Percentiles rank a stretch among this genome's conserved stretches.
Conservation (phyloP, 2,329 filamentous ascomycete genomes). For the Drechslerella coelobrocha region DNA sequence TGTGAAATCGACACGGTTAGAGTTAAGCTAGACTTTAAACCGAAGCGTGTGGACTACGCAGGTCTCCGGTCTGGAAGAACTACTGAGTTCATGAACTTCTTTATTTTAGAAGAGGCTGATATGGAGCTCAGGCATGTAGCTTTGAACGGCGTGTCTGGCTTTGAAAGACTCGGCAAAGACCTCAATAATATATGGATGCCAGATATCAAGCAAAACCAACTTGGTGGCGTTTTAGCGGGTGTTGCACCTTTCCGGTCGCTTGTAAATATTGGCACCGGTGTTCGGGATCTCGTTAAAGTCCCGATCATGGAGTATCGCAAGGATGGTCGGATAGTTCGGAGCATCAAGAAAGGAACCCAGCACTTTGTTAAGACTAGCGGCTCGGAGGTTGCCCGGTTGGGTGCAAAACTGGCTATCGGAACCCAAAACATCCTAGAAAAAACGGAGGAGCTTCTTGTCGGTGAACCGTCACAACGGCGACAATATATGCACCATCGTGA, state of each 20-base stretch:
- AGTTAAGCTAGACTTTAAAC: constrained; percentile 93
- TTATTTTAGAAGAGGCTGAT: constrained; percentile 86
- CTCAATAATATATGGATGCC: constrained; percentile 97
- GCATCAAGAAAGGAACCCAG: constrained; percentile 85
- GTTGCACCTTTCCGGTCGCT: constrained; percentile 87
- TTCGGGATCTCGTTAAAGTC: constrained; percentile 84
- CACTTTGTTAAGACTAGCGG: constrained; percentile 93
- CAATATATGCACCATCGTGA: constrained; percentile 60
- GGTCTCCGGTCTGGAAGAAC: constrained; percentile 91
- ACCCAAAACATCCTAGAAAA: constrained; percentile 92
- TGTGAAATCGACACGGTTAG: constrained; percentile 84
- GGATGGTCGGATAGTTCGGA: constrained; percentile 88
- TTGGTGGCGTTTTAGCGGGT: constrained; percentile 85
- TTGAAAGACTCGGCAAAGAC: constrained; percentile 85
- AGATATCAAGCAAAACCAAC: constrained; percentile 86
- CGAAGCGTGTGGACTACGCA: constrained; percentile 95
- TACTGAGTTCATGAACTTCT: constrained; percentile 98
- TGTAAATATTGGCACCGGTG: constrained; percentile 86
- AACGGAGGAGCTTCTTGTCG: constrained; percentile 71
- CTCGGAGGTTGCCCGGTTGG: constrained; percentile 89
- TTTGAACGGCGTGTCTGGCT: constrained; percentile 88
- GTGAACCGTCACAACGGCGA: constrained; percentile 57
- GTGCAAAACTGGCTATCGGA: constrained; percentile 91
- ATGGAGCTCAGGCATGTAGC: constrained; percentile 88
- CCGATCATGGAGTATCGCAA: constrained; percentile 92